Base-by-base conservation (phyloP, 2,329 filamentous ascomycete species). In the Fusarium sp. region DNA sequence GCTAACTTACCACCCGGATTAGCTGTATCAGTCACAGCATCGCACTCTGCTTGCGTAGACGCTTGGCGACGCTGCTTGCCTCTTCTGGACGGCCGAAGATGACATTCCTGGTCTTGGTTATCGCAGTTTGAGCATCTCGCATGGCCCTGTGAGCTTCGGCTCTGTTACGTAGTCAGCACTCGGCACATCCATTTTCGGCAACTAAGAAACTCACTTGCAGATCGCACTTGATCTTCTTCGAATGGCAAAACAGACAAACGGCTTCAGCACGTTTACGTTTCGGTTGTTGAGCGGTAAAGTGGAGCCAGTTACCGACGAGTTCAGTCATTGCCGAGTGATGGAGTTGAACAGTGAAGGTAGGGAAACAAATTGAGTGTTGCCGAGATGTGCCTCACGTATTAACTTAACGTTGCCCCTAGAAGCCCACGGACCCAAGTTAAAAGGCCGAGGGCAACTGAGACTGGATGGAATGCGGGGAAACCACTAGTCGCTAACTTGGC, bases 171-270 rank as follows among this genome's bases (percentile, higher is more conserved):
- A 30, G 14, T 67, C n/a, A 65, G 41, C 18, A 25, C n/a, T n/a
- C 25, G 9, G 19, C 5, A 37, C 6, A 2, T 25, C 21, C 9
- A 21, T 13, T 16, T 21, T 31, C 30, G 39, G 18, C 18, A n/a
- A 30, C 11, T 12, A 9, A 3, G 12, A 14, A 8, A 41, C 23
- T 44, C 39, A 71, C 75, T 70, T 79, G 76, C 30, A 79, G 61
- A 60, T 79, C 76, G 30, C 78, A 80, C 39, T 79, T 79, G 57
- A 79, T 74, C 69, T 80, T 80, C 63, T 79, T 80, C 1, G 75
- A 73, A 57, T 80, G 78, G 34, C 78, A 80, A 46, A 70, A 67
- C 23, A 76, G 59, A 60, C 78, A 73, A 18, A 73, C 70, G 3
- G 49, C 51, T 58, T 73, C 70, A 42, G 56, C 78, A 13, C 78